Evolutionary conservation across 805 yeast genomes (phyloP).

Genomic region (Scheffersomyces ergatensis): DNA sequence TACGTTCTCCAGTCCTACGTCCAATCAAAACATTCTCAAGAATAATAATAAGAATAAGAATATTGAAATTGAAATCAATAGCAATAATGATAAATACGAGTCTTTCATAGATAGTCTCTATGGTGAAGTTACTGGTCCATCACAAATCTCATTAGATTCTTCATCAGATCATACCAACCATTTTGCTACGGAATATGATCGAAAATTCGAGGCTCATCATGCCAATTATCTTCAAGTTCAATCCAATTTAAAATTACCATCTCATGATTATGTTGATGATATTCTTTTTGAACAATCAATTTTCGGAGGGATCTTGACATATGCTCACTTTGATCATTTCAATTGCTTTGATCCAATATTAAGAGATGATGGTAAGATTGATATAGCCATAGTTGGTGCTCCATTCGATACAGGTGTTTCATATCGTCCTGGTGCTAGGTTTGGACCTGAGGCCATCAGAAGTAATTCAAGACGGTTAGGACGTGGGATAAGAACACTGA

Average conservation of each 20-base stretch:
- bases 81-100: too few species aligned
- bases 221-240: conserved; percentile 2
- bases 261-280: conserved; percentile 34
- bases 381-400: conserved; percentile 58
- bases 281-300: conserved; percentile 13
- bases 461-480: conserved; percentile 42
- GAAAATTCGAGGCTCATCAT: neutral
- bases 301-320: conserved; percentile 55
- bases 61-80: too few species aligned
- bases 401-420: conserved; percentile 60
- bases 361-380: conserved; percentile 20
- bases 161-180: neutral
- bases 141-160: neutral
- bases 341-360: conserved; percentile 36
- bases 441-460: conserved; percentile 56
- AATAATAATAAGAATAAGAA: too few species aligned
- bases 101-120: neutral
- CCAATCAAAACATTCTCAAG: too few species aligned
- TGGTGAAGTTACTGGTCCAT: neutral
- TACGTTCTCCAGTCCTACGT: too few species aligned
- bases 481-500: conserved; percentile 14
- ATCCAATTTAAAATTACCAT: conserved; percentile 25
- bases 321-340: conserved; percentile 47
- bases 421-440: conserved; percentile 56
- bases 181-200: neutral